phyloP scores from a whole-genome alignment of 441 rosid species.

The Eruca vesicaria region DNA sequence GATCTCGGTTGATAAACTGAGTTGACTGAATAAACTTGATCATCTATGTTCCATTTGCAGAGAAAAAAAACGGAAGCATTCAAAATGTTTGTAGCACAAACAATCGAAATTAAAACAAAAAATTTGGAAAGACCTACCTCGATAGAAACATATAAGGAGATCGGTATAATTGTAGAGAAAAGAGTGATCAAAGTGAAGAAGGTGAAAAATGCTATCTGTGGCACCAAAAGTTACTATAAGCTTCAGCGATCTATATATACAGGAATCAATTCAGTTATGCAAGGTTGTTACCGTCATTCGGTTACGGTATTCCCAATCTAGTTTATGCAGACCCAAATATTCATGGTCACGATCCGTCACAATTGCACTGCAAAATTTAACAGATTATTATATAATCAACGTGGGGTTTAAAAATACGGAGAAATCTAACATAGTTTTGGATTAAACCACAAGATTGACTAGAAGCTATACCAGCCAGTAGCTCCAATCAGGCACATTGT shows the following conservation, averaged over 20 bases:
- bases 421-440: slow-evolving; percentile 60
- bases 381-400: neutral
- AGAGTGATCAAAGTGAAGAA: slow-evolving; percentile 91
- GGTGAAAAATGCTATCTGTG: slow-evolving; percentile 79
- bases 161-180: slow-evolving; percentile 95
- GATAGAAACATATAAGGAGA: slow-evolving; percentile 94
- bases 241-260: slow-evolving; percentile 1
- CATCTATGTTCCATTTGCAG: slow-evolving; percentile 57
- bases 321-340: slow-evolving; percentile 65
- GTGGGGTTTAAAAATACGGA: slow-evolving; percentile 50
- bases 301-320: slow-evolving; percentile 60
- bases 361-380: slow-evolving; percentile 66
- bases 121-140: slow-evolving; percentile 61
- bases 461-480: slow-evolving; percentile 70
- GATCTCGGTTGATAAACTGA: slow-evolving; percentile 92
- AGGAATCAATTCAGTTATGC: slow-evolving; percentile 14
- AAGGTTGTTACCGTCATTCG: slow-evolving; percentile 61
- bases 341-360: slow-evolving; percentile 69
- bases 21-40: slow-evolving; percentile 97
- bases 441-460: slow-evolving; percentile 32
- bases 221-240: slow-evolving; percentile 26
- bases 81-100: neutral
- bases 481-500: slow-evolving; percentile 87
- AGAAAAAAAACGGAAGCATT: slow-evolving; percentile 11
- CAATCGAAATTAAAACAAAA: neutral